Conservation (phyloP, 1,284 basidiomycete species). For the Quambalaria eucalypti region DNA sequence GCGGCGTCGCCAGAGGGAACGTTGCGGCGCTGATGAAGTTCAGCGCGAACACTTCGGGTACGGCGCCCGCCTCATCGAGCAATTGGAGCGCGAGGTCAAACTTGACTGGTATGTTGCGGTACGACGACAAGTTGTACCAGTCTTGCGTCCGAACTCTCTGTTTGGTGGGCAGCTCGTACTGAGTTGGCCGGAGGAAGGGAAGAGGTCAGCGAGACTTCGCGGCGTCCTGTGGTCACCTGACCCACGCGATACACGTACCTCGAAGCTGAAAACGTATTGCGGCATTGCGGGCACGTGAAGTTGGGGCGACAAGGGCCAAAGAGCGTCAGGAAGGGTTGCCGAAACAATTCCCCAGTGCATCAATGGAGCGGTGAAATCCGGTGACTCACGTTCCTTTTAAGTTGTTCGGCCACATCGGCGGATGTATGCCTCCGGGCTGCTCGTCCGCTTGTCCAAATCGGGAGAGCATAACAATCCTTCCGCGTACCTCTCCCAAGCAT, state of each 20-base stretch:
- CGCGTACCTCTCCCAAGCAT: slow-evolving; percentile 14
- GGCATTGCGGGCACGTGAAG: too few species aligned
- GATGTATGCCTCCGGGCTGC: slow-evolving; percentile 28
- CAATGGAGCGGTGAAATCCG: too few species aligned
- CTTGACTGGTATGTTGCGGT: slow-evolving; percentile 15
- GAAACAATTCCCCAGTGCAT: too few species aligned
- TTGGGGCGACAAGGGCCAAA: too few species aligned
- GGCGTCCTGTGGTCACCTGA: too few species aligned
- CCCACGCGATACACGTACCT: too few species aligned
- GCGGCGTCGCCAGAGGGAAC: slow-evolving; percentile 23
- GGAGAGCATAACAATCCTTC: slow-evolving; percentile 23
- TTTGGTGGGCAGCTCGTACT: slow-evolving; percentile 14
- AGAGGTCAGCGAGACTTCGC: too few species aligned
- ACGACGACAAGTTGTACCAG: slow-evolving; percentile 21
- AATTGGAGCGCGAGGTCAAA: slow-evolving; percentile 13
- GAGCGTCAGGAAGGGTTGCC: too few species aligned
- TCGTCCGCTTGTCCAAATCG: slow-evolving; percentile 15
- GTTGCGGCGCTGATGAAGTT: slow-evolving; percentile 19
- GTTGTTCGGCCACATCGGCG: slow-evolving; percentile 30
- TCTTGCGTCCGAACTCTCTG: slow-evolving; percentile 20
- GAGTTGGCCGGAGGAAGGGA: slow-evolving; percentile 7
- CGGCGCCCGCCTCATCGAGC: slow-evolving; percentile 6
- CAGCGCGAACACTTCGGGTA: slow-evolving; percentile 7
- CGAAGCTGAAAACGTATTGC: too few species aligned
- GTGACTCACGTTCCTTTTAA: slow-evolving; percentile 10